Conservation (phyloP, 108 stramenopile genomes). For the Pseudonitzschia multiseries region DNA sequence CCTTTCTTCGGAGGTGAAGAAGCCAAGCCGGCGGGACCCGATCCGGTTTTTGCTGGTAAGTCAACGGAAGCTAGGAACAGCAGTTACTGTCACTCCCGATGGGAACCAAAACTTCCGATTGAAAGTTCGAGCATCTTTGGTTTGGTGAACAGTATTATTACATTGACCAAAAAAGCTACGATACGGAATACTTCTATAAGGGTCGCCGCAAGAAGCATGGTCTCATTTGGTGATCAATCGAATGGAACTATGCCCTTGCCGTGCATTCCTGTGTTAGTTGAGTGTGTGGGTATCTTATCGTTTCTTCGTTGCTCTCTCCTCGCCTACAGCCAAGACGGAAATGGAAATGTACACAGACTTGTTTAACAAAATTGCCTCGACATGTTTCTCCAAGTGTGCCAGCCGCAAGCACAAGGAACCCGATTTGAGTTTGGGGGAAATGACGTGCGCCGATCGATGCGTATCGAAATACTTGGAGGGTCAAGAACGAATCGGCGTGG, state of each 20-base stretch:
- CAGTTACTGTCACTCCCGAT: background rate
- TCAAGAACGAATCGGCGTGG: constrained; percentile 85
- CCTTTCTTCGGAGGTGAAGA: constrained; percentile 63
- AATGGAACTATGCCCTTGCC: background rate
- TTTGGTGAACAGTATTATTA: background rate
- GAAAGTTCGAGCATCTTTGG: background rate
- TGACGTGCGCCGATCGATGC: constrained; percentile 95
- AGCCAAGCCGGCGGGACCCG: constrained; percentile 71
- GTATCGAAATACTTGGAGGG: constrained; percentile 93
- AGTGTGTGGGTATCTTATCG: background rate
- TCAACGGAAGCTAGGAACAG: background rate
- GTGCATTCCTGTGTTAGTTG: background rate
- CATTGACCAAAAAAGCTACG: no score
- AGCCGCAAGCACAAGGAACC: constrained; percentile 83
- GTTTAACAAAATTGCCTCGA: constrained; percentile 90
- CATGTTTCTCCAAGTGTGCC: constrained; percentile 94
- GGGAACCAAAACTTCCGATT: background rate
- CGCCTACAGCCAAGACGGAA: constrained; percentile 80
- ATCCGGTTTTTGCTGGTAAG: constrained; percentile 83
- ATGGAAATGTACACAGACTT: constrained; percentile 97
- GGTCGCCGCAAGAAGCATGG: background rate
- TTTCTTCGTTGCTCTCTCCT: background rate
- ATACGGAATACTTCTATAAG: no score
- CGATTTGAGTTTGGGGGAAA: constrained; percentile 93
- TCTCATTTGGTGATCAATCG: background rate